These are phyloP conservation scores for Manihot esculenta DNA, from an alignment of 441 rosid species.

Conservation along the genomic window DNA sequence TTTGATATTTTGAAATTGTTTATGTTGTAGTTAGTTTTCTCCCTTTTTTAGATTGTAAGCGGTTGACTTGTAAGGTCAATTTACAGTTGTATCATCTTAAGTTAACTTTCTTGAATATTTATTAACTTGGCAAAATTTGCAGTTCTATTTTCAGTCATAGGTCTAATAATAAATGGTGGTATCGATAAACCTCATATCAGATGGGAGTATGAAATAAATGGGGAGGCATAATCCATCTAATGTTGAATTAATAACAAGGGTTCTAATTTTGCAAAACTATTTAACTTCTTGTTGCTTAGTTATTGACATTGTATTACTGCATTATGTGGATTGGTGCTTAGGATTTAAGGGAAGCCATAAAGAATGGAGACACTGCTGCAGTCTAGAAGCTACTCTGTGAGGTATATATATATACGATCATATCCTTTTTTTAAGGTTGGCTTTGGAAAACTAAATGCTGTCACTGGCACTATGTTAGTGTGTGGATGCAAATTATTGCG, in stretches of 20 bases:
- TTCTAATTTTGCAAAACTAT: conserved; percentile 5
- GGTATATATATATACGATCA: conserved; percentile 41
- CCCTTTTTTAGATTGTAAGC: conserved; percentile 1
- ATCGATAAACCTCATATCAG: conserved; percentile 51
- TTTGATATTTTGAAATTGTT: neutral
- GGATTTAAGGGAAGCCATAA: conserved; percentile 97
- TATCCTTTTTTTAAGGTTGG: conserved; percentile 7
- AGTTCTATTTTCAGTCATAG: conserved; percentile 60
- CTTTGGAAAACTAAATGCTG: conserved; percentile 18
- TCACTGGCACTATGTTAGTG: conserved; percentile 87
- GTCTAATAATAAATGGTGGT: conserved; percentile 39
- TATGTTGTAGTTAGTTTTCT: neutral
- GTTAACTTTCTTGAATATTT: conserved; percentile 16
- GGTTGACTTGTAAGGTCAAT: neutral
- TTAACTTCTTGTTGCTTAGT: conserved; percentile 4
- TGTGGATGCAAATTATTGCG: conserved; percentile 89
- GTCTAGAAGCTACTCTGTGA: conserved; percentile 74
- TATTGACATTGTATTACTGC: conserved; percentile 8
- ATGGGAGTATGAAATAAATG: conserved; percentile 80
- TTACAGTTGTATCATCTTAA: neutral
- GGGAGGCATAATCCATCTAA: conserved; percentile 59
- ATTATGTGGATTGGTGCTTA: conserved; percentile 31
- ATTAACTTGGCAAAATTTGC: conserved; percentile 28
- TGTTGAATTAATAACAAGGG: neutral
- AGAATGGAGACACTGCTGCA: conserved; percentile 77